phyloP scores from a whole-genome alignment of 2,329 filamentous ascomycete genomes.

The Trichoderma lentiforme region DNA sequence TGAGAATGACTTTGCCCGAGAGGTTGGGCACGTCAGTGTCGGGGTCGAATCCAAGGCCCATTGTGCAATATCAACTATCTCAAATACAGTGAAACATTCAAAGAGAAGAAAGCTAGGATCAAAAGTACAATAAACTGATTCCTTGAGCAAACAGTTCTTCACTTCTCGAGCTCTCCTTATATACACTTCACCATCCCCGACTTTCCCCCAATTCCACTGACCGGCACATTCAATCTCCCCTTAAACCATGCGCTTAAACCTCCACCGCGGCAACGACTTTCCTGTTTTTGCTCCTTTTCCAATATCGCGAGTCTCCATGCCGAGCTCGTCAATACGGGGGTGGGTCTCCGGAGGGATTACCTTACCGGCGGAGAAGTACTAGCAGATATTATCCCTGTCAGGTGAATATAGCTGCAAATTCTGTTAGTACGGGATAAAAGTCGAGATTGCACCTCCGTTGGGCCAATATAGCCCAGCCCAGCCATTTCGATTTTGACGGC shows the following conservation, averaged over 20 bases:
- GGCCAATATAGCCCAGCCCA: not conserved
- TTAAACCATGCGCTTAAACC: not conserved
- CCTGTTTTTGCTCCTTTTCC: not conserved
- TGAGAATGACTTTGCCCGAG: conserved; percentile 71
- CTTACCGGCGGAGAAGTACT: not conserved
- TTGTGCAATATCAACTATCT: not conserved
- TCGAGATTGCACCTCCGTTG: not conserved
- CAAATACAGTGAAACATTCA: not conserved
- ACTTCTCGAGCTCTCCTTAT: not conserved
- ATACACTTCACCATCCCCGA: not conserved
- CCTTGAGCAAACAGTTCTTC: not conserved
- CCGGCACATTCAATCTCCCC: not conserved
- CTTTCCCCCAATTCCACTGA: not conserved
- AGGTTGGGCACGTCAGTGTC: conserved; percentile 54
- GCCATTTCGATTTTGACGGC: not conserved
- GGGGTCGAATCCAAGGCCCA: conserved; percentile 15
- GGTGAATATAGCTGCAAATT: not conserved
- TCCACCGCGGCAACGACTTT: not conserved
- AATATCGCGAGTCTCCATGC: not conserved
- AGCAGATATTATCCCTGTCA: not conserved
- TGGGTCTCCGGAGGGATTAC: not conserved
- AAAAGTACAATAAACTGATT: no score
- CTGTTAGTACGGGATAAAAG: not conserved
- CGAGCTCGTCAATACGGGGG: not conserved
- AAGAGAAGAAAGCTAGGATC: not conserved